Base-by-base conservation (phyloP, 2,329 filamentous ascomycete genomes). In the Tolypocladium capitatum region DNA sequence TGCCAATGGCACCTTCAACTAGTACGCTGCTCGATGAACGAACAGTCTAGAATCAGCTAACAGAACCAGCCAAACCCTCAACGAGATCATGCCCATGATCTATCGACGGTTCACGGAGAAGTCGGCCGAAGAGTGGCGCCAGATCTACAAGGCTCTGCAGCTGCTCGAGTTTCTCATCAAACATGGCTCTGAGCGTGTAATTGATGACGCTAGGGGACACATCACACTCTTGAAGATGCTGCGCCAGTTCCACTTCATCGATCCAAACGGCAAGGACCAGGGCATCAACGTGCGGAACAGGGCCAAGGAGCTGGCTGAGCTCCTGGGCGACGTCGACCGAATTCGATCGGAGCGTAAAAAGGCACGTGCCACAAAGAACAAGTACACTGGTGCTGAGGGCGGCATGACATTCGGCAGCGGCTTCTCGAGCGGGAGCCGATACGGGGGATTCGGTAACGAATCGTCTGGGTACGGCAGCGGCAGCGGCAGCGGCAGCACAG, bases 1-100 rank as follows among this genome's bases (percentile, higher is more conserved):
- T 66, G 89, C 92, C 68, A 94, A 90, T 67, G 92, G 82, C 60
- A 98, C 92, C 50, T 94, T 95, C 70, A 97, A 91, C 71, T 98
- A 97, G 92, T 97, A 73, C 62, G 87, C 34, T 20, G 6, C 33
- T 27, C 18, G 21, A 5, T 14, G 20, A 4, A 0, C 5, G 27
- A 11, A n/a, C 21, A 35, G 14, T 43, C 70, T 28, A 16, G 32
- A 27, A 13, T 35, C 14, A 21, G 28, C 38, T 46, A 49, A 53
- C 47, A 45, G 13, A 16, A 16, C 1, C 62, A 96, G 91, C 65
- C 89, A 95, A 80, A 80, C 90, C 46, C 81, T 98, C 49, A 97
- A 97, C 68, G 92, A 98, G 68, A 97, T 98, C 64, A 98, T 98
- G 92, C 92, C 92, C 55, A 92, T 98, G 88, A 95, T 98, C 63